Percentiles rank a stretch among this genome's conserved stretches.
Conservation (phyloP, 2,329 filamentous ascomycete genomes). For the Ascochyta clinopodiicola region DNA sequence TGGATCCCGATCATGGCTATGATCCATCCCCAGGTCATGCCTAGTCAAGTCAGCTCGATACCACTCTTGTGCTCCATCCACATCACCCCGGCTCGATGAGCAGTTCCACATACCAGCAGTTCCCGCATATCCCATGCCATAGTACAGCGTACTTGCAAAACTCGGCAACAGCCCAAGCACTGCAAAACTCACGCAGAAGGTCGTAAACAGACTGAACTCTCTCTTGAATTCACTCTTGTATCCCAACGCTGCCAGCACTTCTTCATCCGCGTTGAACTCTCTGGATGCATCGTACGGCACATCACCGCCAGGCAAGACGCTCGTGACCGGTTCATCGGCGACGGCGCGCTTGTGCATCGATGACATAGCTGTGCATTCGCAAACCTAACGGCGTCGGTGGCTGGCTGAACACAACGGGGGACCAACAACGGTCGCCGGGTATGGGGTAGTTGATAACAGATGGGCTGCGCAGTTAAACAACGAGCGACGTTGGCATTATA, state of each 20-base stretch:
- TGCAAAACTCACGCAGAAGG: conserved; percentile 76
- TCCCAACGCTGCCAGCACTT: conserved; percentile 66
- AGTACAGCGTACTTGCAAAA: conserved; percentile 74
- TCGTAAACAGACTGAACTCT: conserved; percentile 76
- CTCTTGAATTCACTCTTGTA: conserved; percentile 71
- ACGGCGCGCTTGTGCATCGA: conserved; percentile 35
- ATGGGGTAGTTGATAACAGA: background rate
- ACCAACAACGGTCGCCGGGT: conserved; percentile 1
- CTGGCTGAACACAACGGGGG: conserved; percentile 3
- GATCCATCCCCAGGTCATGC: conserved; percentile 80
- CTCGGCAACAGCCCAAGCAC: conserved; percentile 74
- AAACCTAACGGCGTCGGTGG: background rate
- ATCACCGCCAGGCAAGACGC: conserved; percentile 58
- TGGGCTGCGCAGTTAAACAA: background rate
- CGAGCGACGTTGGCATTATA: conserved; percentile 11
- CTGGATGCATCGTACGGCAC: conserved; percentile 55
- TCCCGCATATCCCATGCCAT: conserved; percentile 65
- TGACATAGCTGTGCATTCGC: conserved; percentile 13
- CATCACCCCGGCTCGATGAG: background rate
- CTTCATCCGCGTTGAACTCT: conserved; percentile 62
- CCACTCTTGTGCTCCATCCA: background rate
- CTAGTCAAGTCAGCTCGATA: conserved; percentile 40
- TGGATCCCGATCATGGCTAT: conserved; percentile 76
- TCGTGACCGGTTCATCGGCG: conserved; percentile 60
- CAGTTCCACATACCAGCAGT: conserved; percentile 44